Conservation (phyloP, 208 protist species). For the Leptomonas seymouri region DNA sequence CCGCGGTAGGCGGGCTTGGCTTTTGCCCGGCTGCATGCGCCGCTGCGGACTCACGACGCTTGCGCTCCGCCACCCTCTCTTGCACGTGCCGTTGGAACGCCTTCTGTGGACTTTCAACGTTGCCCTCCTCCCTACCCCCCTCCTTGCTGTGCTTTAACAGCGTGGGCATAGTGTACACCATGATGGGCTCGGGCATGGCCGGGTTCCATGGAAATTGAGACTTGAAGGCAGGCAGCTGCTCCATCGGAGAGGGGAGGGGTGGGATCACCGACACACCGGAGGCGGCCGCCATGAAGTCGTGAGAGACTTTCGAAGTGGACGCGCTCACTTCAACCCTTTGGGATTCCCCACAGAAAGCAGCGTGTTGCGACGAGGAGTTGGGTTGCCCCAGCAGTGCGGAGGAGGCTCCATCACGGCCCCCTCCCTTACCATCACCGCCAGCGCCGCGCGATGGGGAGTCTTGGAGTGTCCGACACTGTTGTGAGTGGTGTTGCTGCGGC, state of each 20-base stretch:
- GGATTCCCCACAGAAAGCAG: conserved; percentile 2
- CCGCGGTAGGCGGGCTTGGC: neutral
- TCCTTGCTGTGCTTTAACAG: neutral
- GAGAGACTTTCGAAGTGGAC: neutral
- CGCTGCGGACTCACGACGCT: neutral
- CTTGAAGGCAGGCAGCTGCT: conserved; percentile 23
- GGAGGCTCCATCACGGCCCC: neutral
- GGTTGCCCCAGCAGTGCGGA: neutral
- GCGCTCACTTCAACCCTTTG: neutral
- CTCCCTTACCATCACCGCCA: neutral
- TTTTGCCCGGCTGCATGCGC: neutral
- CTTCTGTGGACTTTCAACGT: conserved; percentile 3
- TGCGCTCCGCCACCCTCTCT: conserved; percentile 2
- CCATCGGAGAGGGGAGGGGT: neutral
- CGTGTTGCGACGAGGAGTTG: neutral
- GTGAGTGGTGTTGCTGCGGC: neutral
- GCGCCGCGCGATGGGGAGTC: neutral
- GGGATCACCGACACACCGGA: neutral
- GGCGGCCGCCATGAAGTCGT: conserved; percentile 5
- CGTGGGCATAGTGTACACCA: conserved; percentile 11
- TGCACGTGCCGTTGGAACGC: conserved; percentile 15
- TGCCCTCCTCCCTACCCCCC: conserved; percentile 5
- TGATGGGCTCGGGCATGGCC: conserved; percentile 21
- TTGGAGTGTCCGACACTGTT: neutral
- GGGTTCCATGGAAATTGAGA: conserved; percentile 32